Conservation (phyloP, 2,329 filamentous ascomycete genomes). For the Penicillium nordicum region DNA sequence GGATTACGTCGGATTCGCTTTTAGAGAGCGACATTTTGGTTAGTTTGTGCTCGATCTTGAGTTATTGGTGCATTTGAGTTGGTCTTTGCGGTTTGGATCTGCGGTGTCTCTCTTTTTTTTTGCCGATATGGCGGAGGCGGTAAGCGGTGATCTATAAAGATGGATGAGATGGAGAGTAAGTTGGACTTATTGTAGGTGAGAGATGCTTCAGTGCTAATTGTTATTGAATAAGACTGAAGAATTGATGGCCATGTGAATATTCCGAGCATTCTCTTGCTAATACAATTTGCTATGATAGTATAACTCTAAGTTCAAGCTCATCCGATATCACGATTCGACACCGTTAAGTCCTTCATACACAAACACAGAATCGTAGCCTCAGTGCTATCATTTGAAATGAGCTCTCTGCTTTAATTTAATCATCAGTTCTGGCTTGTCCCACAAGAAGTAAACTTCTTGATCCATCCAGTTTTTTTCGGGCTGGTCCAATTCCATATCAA, state of each 20-base stretch:
- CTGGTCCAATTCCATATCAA: slow-evolving; percentile 14
- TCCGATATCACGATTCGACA: not conserved
- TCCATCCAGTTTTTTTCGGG: slow-evolving; percentile 10
- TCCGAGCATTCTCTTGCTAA: not conserved
- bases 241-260: too few species aligned
- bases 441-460: slow-evolving; percentile 5
- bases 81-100: slow-evolving; percentile 10
- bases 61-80: not conserved
- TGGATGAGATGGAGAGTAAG: not conserved
- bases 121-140: not conserved
- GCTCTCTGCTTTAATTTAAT: slow-evolving; percentile 4
- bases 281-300: too few species aligned
- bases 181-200: not conserved
- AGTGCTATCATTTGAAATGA: not conserved
- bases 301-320: not conserved
- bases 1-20: slow-evolving; percentile 52
- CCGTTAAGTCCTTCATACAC: not conserved
- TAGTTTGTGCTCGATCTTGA: not conserved
- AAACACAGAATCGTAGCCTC: not conserved
- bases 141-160: not conserved
- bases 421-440: slow-evolving; percentile 13
- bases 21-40: slow-evolving; percentile 34
- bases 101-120: not conserved
- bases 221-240: not conserved
- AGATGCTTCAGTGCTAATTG: not conserved